Base-by-base conservation (phyloP, 768 basidiomycete genomes). In the Tylopilus sp. region DNA sequence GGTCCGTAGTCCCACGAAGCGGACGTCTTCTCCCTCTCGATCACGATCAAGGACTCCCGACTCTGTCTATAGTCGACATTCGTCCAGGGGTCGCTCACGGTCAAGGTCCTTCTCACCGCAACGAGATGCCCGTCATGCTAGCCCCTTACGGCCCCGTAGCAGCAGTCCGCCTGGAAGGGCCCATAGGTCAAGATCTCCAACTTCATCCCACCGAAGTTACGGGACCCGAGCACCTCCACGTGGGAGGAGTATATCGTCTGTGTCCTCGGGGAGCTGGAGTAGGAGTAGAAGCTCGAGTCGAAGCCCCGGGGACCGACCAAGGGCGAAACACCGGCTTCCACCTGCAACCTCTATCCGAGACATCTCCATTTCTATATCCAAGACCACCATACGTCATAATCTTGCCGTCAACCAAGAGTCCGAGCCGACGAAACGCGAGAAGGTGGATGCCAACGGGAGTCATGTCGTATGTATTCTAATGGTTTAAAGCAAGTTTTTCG, bases 241-340 rank as follows among this genome's bases (percentile, higher is more conserved):
- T 42, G 72, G 73, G 45, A 73, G 79, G 61, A 85, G 82, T 53
- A 48, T 74, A 1, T 86, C 83, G 8, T 78, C 82, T 7, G 63
- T 66, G 28, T 85, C 84, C 7, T 83, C 80, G 49, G 72, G 73
- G 25, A 84, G 81, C 55, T 76, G 76, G 44, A 81, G 78, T 52
- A 75, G 82, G 55, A 86, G 84, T 61, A 66, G 73, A 31, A 73
- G 73, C 53, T 72, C 63, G 3, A 85, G 82, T 61, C 70, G 64
- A 53, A 87, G 85, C 61, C 84, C 81, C 17, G 70, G 67, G 29
- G 73, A 77, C 24, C 76, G 75, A 30, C 72, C 78, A 33, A 79
- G 77, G 51, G 71, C 84, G 12, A 76, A 86, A 36, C 86, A 89
- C 64, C 80, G 86, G 34, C 73, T 89, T 21, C 87, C 89, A 31